Evolutionary conservation across 192 early-diverging fungal species (phyloP), one percentile per base, ranked within the genome.

Genomic region (Phycomyces blakesleeanus): DNA sequence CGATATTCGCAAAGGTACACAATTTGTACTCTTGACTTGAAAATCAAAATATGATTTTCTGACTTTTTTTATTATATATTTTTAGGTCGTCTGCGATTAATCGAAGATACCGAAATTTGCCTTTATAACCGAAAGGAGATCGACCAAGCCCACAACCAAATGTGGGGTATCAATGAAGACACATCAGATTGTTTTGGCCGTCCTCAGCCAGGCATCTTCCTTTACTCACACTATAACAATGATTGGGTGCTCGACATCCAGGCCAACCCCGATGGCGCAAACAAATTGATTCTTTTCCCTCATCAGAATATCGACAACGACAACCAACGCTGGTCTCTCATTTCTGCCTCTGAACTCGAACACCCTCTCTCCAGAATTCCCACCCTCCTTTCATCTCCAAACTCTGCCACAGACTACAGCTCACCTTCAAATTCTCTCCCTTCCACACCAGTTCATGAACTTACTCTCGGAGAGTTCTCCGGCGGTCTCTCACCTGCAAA

Each of bases 91-190:
- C 51, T 74, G 10, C 56, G 72, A 37, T 50, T 74, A 27, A 74
- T 74, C n/a, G 62, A 74, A 57, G 72, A 74, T 25, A 74, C 72
- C 15, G 72, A 74, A 50, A 60, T 74, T 24, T 68, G 66, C 16
- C 21, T 69, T n/a, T 57, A 56, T 26, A 37, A n/a, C 21, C 22
- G 27, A 10, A 74, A 74, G 47, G 34, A 51, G 20, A 22, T n/a
- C n/a, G 39, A 56, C 5, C 34, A 69, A 14, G 67, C 67, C 16
- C 55, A 44, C 21, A 68, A 65, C 24, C 72, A 74, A 34, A 22
- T 53, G 56, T 74, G 72, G 72, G 67, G 29, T 22, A 29, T 42
- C 44, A 63, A 55, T 6, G 41, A 7, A 65, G 66, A 58, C 25
- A 57, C 50, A 10, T 51, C 25, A 49, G 57, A 67, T 27, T 26